Base-by-base conservation (phyloP, 176 grass and related monocot species). In the Guadua angustifolia region DNA sequence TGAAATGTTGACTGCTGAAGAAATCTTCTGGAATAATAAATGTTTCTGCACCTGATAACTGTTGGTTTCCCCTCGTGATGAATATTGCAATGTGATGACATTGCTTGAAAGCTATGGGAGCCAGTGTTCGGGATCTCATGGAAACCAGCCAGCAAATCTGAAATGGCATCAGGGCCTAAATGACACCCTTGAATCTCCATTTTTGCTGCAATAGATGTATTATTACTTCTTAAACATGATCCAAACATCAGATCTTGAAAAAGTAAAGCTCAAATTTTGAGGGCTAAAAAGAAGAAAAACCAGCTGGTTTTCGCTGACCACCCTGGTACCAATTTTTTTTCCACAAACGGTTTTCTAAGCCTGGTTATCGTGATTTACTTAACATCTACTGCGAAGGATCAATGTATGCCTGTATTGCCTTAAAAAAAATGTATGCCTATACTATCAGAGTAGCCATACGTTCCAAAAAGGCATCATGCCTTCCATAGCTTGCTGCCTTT, bases 381-480 rank as follows among this genome's bases (percentile, higher is more conserved):
- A 16, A 35, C 19, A 25, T 68, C n/a, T 51, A 43, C 29, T 67
- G 56, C 15, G 56, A 78, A 7, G n/a, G 38, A 50, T 46, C 77
- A 67, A 45, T 63, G 51, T 36, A 59, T 7, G 40, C 18, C 18
- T 77, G n/a, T 77, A 42, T 43, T 43, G 7, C 42, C 42, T 43
- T 43, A 29, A 43, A 43, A 43, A 43, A 43, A 67, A 29, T 63
- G 33, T 36, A 59, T 7, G 40, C 18, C 32, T 77, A 38, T 77
- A 42, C 55, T 44, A 26, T 79, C 16, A 36, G 45, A 79, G 60
- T 77, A 77, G 35, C 22, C 22, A 62, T 12, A 6, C 64, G 43
- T 85, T 62, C 36, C 53, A 51, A 51, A 51, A 38, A 29, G 33
- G 62, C 42, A 81, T 63, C 69, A 12, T 84, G 50, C 13, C 42